Percentiles rank a stretch among this genome's conserved stretches.
phyloP scores from a whole-genome alignment of 768 basidiomycete genomes.

The Hebeloma cylindrosporum region DNA sequence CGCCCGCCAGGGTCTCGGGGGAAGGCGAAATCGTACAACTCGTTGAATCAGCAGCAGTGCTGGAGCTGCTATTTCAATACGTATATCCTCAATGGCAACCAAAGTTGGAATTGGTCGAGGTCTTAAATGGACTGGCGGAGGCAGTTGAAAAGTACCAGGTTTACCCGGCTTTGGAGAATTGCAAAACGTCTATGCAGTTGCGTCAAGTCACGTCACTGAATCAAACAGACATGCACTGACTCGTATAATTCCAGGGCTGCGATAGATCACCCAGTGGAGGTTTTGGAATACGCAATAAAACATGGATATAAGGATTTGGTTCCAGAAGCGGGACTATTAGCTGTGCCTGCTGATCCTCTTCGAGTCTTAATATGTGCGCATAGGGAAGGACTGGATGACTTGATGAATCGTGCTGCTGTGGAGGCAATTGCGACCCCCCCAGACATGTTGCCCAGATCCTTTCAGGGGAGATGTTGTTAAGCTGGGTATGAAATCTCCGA shows the following conservation, averaged over 20 bases:
- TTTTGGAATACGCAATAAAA: constrained; percentile 18
- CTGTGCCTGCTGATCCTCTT: too few relatives aligned
- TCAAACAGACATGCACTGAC: neutral
- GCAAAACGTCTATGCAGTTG: constrained; percentile 6
- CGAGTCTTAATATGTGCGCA: too few relatives aligned
- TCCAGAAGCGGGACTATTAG: constrained; percentile 8
- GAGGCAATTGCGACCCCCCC: too few relatives aligned
- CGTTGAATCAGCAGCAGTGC: constrained; percentile 5
- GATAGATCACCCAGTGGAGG: constrained; percentile 13
- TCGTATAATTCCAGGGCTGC: constrained; percentile 2
- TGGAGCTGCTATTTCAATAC: constrained; percentile 12
- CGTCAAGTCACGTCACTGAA: neutral
- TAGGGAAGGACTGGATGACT: too few relatives aligned
- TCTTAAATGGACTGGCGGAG: constrained; percentile 4
- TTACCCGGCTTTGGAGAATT: constrained; percentile 13
- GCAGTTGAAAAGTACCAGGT: constrained; percentile 17
- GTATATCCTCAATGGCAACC: constrained; percentile 9
- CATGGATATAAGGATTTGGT: constrained; percentile 16
- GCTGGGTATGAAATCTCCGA: too few relatives aligned
- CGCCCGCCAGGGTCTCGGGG: constrained; percentile 15
- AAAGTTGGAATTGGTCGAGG: neutral
- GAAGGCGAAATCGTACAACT: constrained; percentile 9
- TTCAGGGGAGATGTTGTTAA: too few relatives aligned
- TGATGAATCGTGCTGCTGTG: too few relatives aligned
- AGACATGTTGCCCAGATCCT: too few relatives aligned